Conservation (phyloP, 495 filamentous ascomycete species). For the Cercophora sp. region DNA sequence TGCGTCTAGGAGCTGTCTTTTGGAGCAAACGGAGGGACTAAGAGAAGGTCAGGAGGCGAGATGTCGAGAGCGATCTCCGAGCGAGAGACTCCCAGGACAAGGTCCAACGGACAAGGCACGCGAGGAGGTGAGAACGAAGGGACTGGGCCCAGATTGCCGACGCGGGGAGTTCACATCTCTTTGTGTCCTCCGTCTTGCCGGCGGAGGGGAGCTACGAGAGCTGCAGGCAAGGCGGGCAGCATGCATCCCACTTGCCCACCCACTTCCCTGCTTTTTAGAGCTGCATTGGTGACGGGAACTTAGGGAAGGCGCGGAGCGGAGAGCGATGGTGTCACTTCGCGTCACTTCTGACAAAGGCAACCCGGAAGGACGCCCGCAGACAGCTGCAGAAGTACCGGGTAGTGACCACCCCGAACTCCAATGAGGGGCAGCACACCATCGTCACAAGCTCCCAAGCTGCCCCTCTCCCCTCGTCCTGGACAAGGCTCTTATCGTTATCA, state of each 20-base stretch:
- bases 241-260: not conserved
- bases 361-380: not conserved
- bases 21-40: no score
- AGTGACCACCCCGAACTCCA: slow-evolving; percentile 6
- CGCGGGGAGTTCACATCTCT: slow-evolving; percentile 6
- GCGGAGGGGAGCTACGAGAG: slow-evolving; percentile 7
- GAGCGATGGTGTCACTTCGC: slow-evolving; percentile 9
- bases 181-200: not conserved
- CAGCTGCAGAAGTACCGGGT: slow-evolving; percentile 8
- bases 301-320: not conserved
- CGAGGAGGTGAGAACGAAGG: not conserved
- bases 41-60: not conserved
- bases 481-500: slow-evolving; percentile 1
- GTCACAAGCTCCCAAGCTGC: not conserved
- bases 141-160: not conserved
- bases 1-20: no score
- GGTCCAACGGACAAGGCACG: no score
- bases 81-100: no score
- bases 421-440: not conserved
- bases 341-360: slow-evolving; percentile 1
- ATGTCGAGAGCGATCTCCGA: not conserved
- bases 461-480: not conserved
- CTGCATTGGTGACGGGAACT: no score
- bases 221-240: not conserved
- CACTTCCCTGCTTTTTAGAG: not conserved